Conservation (phyloP, 306 rosid species). For the Lathyrus oleraceus region DNA sequence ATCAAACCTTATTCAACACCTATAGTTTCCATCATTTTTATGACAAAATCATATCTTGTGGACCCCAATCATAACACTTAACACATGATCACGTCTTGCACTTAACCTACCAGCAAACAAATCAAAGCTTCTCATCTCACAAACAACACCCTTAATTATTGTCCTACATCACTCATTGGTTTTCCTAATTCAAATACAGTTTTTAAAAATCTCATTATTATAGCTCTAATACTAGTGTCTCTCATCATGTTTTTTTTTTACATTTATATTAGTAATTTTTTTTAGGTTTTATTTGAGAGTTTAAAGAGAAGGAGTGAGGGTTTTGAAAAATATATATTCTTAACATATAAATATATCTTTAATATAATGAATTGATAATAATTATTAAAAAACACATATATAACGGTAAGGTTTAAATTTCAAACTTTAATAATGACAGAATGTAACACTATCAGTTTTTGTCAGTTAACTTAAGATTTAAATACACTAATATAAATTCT, state of each 20-base stretch:
- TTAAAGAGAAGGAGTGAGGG: no score
- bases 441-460: no score
- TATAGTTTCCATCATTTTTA: conserved; percentile 14
- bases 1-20: conserved; percentile 23
- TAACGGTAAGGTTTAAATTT: no score
- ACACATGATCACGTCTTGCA: conserved; percentile 14
- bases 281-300: no score
- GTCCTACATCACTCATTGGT: conserved; percentile 34
- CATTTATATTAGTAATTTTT: no score
- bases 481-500: no score
- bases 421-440: no score
- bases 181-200: conserved; percentile 21
- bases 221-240: background rate
- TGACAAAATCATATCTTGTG: conserved; percentile 1
- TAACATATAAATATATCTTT: no score
- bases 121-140: conserved; percentile 32
- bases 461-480: no score
- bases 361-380: no score
- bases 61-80: conserved; percentile 29
- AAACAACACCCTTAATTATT: conserved; percentile 4
- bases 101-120: conserved; percentile 1
- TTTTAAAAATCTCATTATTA: conserved; percentile 8
- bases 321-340: no score
- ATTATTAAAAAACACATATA: no score
- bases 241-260: background rate